Percentiles rank a stretch among this genome's conserved stretches.
Evolutionary conservation across 78 protist species (phyloP).

Genomic region (Dictyostelium citrinum): DNA sequence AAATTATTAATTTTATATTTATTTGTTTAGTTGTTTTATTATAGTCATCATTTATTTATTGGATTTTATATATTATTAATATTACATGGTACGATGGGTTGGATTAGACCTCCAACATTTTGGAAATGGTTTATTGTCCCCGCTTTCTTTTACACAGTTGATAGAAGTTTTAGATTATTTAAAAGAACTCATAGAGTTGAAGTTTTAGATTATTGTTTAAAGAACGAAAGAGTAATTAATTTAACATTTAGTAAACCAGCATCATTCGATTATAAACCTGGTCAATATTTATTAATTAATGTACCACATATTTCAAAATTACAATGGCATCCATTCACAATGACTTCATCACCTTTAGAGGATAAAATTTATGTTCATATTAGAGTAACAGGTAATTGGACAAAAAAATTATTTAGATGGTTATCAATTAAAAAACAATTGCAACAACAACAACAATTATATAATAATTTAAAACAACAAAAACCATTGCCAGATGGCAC

Average conservation of each 20-base stretch:
- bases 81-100: slow-evolving; percentile 83
- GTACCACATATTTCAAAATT: slow-evolving; percentile 82
- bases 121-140: slow-evolving; percentile 92
- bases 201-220: slow-evolving; percentile 21
- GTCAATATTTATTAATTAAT: slow-evolving; percentile 91
- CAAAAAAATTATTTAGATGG: slow-evolving; percentile 63
- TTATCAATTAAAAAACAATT: background rate
- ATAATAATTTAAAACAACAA: background rate
- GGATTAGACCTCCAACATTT: slow-evolving; percentile 47
- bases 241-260: slow-evolving; percentile 68
- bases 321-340: slow-evolving; percentile 97
- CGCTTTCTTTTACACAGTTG: slow-evolving; percentile 80
- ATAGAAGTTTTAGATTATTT: slow-evolving; percentile 80
- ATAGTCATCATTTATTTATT: slow-evolving; percentile 92
- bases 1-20: no score
- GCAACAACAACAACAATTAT: background rate
- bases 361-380: slow-evolving; percentile 84
- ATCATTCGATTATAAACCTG: slow-evolving; percentile 84
- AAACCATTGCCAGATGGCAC: slow-evolving; percentile 31
- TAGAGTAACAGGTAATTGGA: slow-evolving; percentile 86
- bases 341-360: slow-evolving; percentile 92
- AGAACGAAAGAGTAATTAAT: slow-evolving; percentile 80
- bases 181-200: slow-evolving; percentile 41
- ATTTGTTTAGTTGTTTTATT: slow-evolving; percentile 84
- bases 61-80: slow-evolving; percentile 80